Base-by-base conservation (phyloP, 2,329 filamentous ascomycete genomes). In the Alternaria ventricosa region DNA sequence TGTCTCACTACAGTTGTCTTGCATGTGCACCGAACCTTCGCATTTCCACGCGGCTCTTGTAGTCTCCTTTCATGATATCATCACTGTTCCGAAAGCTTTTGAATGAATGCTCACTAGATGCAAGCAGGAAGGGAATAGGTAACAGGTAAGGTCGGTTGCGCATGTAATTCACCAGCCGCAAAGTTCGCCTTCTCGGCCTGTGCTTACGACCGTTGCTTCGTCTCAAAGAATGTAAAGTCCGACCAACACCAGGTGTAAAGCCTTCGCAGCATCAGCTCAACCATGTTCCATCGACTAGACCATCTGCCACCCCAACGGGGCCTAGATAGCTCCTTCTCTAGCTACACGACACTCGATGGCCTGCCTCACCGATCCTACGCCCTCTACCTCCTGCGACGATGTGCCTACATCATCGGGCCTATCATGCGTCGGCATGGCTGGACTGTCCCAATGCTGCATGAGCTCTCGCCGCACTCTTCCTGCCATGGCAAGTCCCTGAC, bases 401-500 rank as follows among this genome's bases (percentile, higher is more conserved):
- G 27, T 10, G 60, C 60, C 23, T 55, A 50, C 55, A 55, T 63
- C 18, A 27, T 63, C 6, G 28, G 25, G 5, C 55, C 47, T 11
- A 28, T 63, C 4, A 63, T 63, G 60, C 22, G 28, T 15, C 43
- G 47, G 4, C 55, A 59, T 20, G 43, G n/a, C 28, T 59, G 60
- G 60, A 23, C 56, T n/a, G 36, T 63, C 22, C 60, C 55, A 12
- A n/a, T 50, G 11, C 55, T 55, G 15, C n/a, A 44, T 13, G 49
- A 54, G 43, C 28, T 58, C 23, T 28, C 41, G 20, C 56, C 46
- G 10, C 30, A 30, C 6, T 49, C 30, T n/a, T 20, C 28, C 11
- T 58, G 56, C 33, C 30, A 50, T 11, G 56, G 56, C 15, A 51
- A 51, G 27, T 27, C n/a, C 22, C 23, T 27, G 12, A 50, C 46